These are phyloP conservation scores for Pholiota conissans DNA, from an alignment of 768 basidiomycete genomes.

Conservation along the genomic window DNA sequence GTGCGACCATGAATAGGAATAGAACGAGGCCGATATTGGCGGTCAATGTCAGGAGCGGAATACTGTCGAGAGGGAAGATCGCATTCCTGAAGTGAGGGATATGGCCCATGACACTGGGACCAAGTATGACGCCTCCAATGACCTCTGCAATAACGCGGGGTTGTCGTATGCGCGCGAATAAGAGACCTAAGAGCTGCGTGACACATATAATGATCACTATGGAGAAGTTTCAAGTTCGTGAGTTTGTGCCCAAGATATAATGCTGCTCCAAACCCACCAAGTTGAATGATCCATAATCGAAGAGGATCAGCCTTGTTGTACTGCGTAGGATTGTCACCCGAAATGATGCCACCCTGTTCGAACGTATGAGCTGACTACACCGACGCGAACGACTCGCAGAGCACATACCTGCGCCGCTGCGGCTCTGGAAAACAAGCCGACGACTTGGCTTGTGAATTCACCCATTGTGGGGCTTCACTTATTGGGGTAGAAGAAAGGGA, in stretches of 20 bases:
- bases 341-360: constrained; percentile 71
- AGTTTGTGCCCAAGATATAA: no score
- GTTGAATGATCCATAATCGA: constrained; percentile 74
- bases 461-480: constrained; percentile 40
- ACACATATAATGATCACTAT: constrained; percentile 78
- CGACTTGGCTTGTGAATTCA: constrained; percentile 38
- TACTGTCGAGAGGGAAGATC: constrained; percentile 57
- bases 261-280: constrained; percentile 44
- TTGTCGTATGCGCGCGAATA: constrained; percentile 72
- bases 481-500: background rate
- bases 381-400: background rate
- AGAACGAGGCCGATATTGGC: constrained; percentile 75
- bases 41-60: constrained; percentile 68
- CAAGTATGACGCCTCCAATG: constrained; percentile 86
- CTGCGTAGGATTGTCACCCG: constrained; percentile 65
- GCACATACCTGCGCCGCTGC: constrained; percentile 47
- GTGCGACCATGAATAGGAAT: constrained; percentile 81
- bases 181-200: constrained; percentile 70
- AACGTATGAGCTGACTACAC: background rate
- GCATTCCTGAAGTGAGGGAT: constrained; percentile 68
- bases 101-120: constrained; percentile 74
- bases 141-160: constrained; percentile 93
- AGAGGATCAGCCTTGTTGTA: constrained; percentile 71
- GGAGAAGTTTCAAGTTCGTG: constrained; percentile 3
- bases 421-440: constrained; percentile 39